Evolutionary conservation across 768 basidiomycete genomes (phyloP), one percentile per base, ranked within the genome.

Genomic region (Leccinellum rugosiceps): DNA sequence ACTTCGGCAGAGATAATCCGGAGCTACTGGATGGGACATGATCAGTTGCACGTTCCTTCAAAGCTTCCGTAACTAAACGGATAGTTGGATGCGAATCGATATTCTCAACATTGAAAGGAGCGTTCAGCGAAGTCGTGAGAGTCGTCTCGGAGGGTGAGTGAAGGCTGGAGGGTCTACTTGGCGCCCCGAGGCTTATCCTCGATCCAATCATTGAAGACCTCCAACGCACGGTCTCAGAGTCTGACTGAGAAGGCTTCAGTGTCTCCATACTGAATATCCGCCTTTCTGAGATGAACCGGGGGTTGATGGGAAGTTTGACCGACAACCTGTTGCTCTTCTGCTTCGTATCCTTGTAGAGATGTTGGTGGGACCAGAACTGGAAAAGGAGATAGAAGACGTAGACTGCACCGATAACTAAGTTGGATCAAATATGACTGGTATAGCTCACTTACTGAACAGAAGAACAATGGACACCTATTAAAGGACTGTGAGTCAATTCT

Each of bases 321-420:
- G 76, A 69, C 2, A 76, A 54, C 38, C 68, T 74, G 38, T 70
- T 65, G 55, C 80, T 82, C 59, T 76, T 78, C 61, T 77, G 77
- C 64, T 79, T 76, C 13, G 68, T 66, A 46, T 80, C 81, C 17
- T 75, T 71, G 68, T 83, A 85, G 32, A 84, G 70, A 60, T 82
- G 73, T 55, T 73, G 74, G 65, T 84, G 83, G 4, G 82, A 82
- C 75, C 78, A 82, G 13, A 85, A 75, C 65, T 82, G 83, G 65
- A 84, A 83, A 52, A 83, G 66, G 32, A 84, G 73, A 63, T 80
- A 83, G 21, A 73, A 70, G 23, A 69, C 58, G 63, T 86, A 85
- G 58, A 82, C 82, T 83, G 60, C 31, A 45, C 57, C 25, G n/a
- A 31, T 25, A 30, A 30, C 1, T 47, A 19, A 57, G 46, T 47